Base-by-base conservation (phyloP, 148 eudicot genomes). In the Drosera capensis region DNA sequence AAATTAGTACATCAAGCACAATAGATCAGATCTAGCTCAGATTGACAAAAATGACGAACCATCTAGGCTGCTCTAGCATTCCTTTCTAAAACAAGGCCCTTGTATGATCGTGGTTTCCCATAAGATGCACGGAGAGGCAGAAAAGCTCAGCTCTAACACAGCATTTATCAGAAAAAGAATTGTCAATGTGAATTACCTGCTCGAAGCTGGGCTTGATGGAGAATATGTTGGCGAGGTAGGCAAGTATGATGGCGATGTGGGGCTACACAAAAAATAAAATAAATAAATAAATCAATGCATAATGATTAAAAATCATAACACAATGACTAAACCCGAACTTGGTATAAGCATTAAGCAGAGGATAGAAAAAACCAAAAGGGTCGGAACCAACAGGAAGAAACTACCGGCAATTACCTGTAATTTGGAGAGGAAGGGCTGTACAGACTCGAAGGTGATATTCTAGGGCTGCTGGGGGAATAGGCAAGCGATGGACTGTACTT, bases 381-480 rank as follows among this genome's bases (percentile, higher is more conserved):
- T 18, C 7, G 14, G 23, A 52, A 23, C 16, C 16, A 22, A 44
- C 36, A 6, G 3, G n/a, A 36, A 30, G 17, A 17, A 46, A 2
- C 1, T 26, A 13, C 11, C 34, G 3, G 0, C 6, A 1, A 31
- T 23, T 67, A 72, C 77, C 77, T 72, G 55, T 72, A 72, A 49
- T 63, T 67, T 1, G 38, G 70, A 40, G 77, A 71, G 39, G 68
- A 64, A 17, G 72, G 68, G 48, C 68, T 71, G 72, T 66, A 71
- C 18, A 68, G 72, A 45, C 71, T 56, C n/a, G 77, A 59, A 2
- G 63, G 72, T 25, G 70, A 63, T 40, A 71, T 59, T 43, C 67
- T 67, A 40, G 77, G 77, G 48, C 72, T 67, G 48, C 77, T 71
- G 3, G 77, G 77, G 2, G 77, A 71, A 57, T 71, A 67, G 18